Percentiles rank a stretch among this genome's conserved stretches.
Conservation (phyloP, 2,329 filamentous ascomycete species). For the Fusarium nanum region DNA sequence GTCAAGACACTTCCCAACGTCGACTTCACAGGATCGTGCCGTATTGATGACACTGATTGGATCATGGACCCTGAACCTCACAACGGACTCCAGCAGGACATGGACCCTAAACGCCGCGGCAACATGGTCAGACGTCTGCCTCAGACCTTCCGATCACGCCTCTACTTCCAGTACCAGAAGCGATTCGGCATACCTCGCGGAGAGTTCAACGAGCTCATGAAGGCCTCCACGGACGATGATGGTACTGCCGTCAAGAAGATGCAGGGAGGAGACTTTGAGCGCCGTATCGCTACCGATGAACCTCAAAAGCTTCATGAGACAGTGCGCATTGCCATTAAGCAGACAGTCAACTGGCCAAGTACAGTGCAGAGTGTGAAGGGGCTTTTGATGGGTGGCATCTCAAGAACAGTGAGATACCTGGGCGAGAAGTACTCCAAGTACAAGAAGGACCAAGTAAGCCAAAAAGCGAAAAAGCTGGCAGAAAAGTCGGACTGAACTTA, state of each 20-base stretch:
- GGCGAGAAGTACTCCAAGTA: constrained; percentile 83
- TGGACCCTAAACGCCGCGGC: constrained; percentile 88
- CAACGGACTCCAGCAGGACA: constrained; percentile 82
- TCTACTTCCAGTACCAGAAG: constrained; percentile 95
- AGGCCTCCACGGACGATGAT: constrained; percentile 77
- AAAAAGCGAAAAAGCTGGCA: constrained; percentile 40
- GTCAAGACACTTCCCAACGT: constrained; percentile 93
- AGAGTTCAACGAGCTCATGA: constrained; percentile 88
- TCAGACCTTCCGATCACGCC: constrained; percentile 83
- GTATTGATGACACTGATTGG: constrained; percentile 55
- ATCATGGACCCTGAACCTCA: constrained; percentile 64
- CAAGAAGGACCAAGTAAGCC: constrained; percentile 56
- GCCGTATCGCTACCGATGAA: constrained; percentile 79
- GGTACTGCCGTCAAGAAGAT: constrained; percentile 75
- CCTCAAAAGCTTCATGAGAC: constrained; percentile 74
- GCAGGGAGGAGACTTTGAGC: constrained; percentile 87
- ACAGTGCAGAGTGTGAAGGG: constrained; percentile 89
- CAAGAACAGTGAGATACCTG: constrained; percentile 78
- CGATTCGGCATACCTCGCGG: constrained; percentile 86
- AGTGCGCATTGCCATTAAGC: constrained; percentile 81
- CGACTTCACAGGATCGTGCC: constrained; percentile 71
- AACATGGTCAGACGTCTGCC: constrained; percentile 97
- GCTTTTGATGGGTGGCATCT: constrained; percentile 79
- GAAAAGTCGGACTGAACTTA: constrained; percentile 35
- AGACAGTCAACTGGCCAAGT: constrained; percentile 93